Evolutionary conservation across 2,329 filamentous ascomycete species (phyloP).

Genomic region (Hypoxylon sp.): DNA sequence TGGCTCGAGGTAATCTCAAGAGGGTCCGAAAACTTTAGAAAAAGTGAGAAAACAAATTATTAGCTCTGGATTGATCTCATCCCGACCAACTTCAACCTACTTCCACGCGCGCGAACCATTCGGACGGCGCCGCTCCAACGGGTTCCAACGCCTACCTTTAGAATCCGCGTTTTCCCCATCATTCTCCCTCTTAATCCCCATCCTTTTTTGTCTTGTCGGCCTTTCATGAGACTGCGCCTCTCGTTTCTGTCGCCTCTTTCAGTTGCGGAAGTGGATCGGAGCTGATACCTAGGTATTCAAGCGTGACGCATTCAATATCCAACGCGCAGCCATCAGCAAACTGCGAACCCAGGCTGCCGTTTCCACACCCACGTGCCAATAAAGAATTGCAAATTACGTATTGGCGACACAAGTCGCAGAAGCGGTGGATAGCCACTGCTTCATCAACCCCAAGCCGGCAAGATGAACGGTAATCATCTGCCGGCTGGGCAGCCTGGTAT

Average conservation of each 20-base stretch:
- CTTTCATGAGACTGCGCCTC: slow-evolving; percentile 35
- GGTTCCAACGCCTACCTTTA: slow-evolving; percentile 11
- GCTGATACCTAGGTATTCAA: slow-evolving; percentile 34
- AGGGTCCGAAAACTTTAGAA: slow-evolving; percentile 47
- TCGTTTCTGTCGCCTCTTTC: slow-evolving; percentile 31
- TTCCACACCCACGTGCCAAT: slow-evolving; percentile 15
- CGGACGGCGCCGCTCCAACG: slow-evolving; percentile 12
- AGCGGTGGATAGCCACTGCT: slow-evolving; percentile 55
- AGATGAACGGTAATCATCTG: slow-evolving; percentile 84
- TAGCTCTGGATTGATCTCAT: slow-evolving; percentile 44
- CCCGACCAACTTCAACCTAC: slow-evolving; percentile 34
- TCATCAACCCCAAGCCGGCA: slow-evolving; percentile 73
- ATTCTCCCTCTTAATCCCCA: slow-evolving; percentile 19
- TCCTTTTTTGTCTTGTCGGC: slow-evolving; percentile 12
- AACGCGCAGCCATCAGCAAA: slow-evolving; percentile 37
- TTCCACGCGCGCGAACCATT: slow-evolving; percentile 24
- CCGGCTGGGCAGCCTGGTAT: slow-evolving; percentile 77
- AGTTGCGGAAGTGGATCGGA: slow-evolving; percentile 48
- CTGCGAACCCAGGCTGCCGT: slow-evolving; percentile 10
- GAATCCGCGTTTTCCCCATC: slow-evolving; percentile 13
- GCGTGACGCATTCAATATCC: slow-evolving; percentile 36
- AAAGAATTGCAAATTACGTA: slow-evolving; percentile 23
- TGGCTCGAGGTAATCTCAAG: slow-evolving; percentile 12
- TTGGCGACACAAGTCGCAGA: slow-evolving; percentile 43
- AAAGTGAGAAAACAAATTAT: slow-evolving; percentile 50